Base-by-base conservation (phyloP, 1,139 yeast genomes). In the Yamadazyma epiphylla region DNA sequence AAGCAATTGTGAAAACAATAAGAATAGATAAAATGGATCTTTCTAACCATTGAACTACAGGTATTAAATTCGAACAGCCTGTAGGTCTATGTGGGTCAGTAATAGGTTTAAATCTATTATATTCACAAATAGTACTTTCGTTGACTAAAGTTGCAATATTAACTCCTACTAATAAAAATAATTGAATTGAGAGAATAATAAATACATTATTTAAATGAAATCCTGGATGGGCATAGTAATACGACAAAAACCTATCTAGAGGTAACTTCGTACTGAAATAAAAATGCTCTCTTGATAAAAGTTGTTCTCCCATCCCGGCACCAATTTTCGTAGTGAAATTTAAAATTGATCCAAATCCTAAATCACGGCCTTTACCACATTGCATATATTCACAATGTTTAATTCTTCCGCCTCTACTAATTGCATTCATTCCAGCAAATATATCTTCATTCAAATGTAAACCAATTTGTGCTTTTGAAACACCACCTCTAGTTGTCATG, bases 271-370 rank as follows among this genome's bases (percentile, higher is more conserved):
- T 55, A 5, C 77, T 70, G 23, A 73, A 46, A 35, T 70, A 70
- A 40, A 64, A 73, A 42, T 71, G 74, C 38, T 73, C 79, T 34
- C 78, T 51, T 0, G 77, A 70, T 8, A 73, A 55, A 58, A 70
- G 65, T 41, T 73, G 79, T 42, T 73, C 79, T 4, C 77, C 77
- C 78, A 73, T 73, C 4, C 79, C 79, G 7, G 78, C 73, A 1
- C 79, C 79, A 38, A 73, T 72, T 36, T 73, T 73, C 8, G 77
- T 70, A 5, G 76, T 71, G 46, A 73, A 73, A 39, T 71, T 73
- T 38, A 70, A 53, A 31, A 73, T 73, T 0, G 77, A 70, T 0
- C 74, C 70, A 49, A 73, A 73, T 0, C 79, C 78, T 26, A 73
- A 52, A 50, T 73, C 79, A 36, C 78, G 53, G 4, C 79, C 79